Evolutionary conservation across 2,329 filamentous ascomycete species (phyloP), one percentile per base, ranked within the genome.

Genomic region (Gyromitra esculenta): DNA sequence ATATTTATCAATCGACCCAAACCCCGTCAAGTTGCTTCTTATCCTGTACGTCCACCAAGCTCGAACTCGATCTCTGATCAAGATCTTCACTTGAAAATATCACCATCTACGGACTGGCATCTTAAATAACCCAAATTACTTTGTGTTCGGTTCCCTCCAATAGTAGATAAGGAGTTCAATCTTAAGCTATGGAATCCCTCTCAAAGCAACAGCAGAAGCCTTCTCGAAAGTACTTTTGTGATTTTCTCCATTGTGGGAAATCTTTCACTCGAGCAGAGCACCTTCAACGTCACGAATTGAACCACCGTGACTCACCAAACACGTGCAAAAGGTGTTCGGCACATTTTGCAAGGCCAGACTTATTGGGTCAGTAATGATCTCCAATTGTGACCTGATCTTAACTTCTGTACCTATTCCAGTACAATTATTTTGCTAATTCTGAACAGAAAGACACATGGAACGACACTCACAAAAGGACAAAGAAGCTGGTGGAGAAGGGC

Each of bases 311-410:
- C 39, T 85, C 85, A 0, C 86, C 87, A 56, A 86, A 85, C 76
- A 89, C 88, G 2, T 91, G 89, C 80, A 82, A 86, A 64, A 83
- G 89, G 79, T 91, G 89, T 78, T 85, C 86, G 73, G 87, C 88
- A 37, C 87, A 89, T 80, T 90, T 90, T 82, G 88, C 88, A 80
- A 85, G 89, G 57, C 87, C 86, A 35, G 89, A 90, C 81, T 82
- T 90, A 54, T 82, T 89, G 73, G 86, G 88, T 87, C 83, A 82
- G 85, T 73, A 37, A n/a, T 41, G 35, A 35, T 13, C 60, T 65
- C 39, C 41, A 63, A 13, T 60, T 62, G 1, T 60, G 11, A 18
- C 25, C 15, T 2, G 18, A n/a, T 48, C 59, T 25, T 15, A 4
- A 35, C 43, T 41, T 15, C 13, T 62, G 18, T 45, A 43, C 1